Evolutionary conservation across 2,329 filamentous ascomycete species (phyloP).

Genomic region (Gremmenia infestans): DNA sequence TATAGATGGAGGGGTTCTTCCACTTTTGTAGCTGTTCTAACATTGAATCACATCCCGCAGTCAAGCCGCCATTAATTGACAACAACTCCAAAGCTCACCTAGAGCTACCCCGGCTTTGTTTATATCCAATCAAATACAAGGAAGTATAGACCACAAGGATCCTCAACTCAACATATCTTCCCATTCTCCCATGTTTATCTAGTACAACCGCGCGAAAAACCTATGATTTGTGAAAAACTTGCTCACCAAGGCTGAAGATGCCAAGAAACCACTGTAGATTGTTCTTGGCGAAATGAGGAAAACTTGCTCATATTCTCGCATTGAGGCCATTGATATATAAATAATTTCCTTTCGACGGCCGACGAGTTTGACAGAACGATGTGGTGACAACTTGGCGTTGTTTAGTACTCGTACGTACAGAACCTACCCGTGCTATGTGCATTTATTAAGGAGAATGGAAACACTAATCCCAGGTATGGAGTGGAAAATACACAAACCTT

Average conservation of each 20-base stretch:
- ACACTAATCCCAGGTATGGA: no score
- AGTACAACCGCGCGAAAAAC: background rate
- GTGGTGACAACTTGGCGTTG: no score
- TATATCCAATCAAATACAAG: background rate
- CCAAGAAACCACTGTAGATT: conserved; percentile 4
- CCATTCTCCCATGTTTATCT: background rate
- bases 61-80: background rate
- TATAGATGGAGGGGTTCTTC: background rate
- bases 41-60: background rate
- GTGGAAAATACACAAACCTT: no score
- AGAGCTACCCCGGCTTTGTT: background rate
- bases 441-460: no score
- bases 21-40: background rate
- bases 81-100: background rate
- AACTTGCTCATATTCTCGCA: conserved; percentile 18
- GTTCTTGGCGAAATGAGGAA: background rate
- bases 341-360: background rate
- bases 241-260: conserved; percentile 8
- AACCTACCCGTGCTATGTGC: no score
- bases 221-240: conserved; percentile 1
- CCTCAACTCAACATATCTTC: background rate
- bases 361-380: background rate
- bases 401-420: no score
- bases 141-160: background rate
- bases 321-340: background rate